Base-by-base conservation (phyloP, 2,329 filamentous ascomycete genomes). In the Tolypocladium endophyticum region DNA sequence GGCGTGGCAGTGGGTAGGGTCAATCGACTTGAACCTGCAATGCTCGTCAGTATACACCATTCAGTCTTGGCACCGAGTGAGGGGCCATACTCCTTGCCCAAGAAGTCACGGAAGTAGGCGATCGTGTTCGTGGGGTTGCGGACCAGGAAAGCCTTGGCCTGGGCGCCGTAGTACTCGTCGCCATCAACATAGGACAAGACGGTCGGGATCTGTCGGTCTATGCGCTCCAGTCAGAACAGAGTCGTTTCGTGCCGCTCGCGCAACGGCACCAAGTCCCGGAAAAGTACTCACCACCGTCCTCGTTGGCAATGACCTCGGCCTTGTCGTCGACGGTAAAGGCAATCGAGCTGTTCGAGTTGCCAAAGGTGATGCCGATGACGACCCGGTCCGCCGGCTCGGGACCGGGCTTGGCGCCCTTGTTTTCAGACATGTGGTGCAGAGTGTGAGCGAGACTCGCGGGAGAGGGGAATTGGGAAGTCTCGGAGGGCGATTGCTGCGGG, bases 261-360 rank as follows among this genome's bases (percentile, higher is more conserved):
- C 43, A n/a, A 52, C 16, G 2, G 1, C 28, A 12, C 8, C 28
- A 4, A 28, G 9, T 5, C 16, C 18, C 28, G 28, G 18, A 3
- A 11, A 12, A 11, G 8, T 56, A 77, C 85, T 71, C 74, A 92
- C 90, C 90, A 81, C 94, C 94, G 72, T 97, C 94, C 80, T 97
- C 94, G 78, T 99, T 97, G 71, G 94, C 94, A 78, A 99, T 97
- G 64, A 99, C 93, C 74, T 97, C 91, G 65, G 92, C 88, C 81
- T 95, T 96, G 76, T 95, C 93, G 71, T 97, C 93, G 63, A 87
- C 84, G 55, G 92, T 96, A 74, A 87, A 92, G 69, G 93, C 93
- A 77, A 99, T 97, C 62, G 92, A 97, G 79, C 91, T 95, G 86
- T 96, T 96, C 63, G 92, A 92, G 81, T 97, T 99, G 78, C 94